These are phyloP conservation scores for Helminthosporium solani DNA, from an alignment of 2,329 filamentous ascomycete genomes.

Conservation along the genomic window DNA sequence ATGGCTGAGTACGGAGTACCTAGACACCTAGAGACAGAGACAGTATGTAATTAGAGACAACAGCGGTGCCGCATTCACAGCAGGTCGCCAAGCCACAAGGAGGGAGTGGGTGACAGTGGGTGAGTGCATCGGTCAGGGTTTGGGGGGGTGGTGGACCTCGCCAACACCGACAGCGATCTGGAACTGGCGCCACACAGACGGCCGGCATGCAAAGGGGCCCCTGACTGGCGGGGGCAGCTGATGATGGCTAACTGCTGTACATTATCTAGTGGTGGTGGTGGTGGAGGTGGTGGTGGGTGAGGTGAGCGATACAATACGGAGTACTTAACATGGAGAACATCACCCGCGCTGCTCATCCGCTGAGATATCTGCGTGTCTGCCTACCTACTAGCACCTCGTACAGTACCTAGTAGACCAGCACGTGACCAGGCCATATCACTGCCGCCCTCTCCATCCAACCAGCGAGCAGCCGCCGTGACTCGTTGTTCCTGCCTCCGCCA, in stretches of 20 bases:
- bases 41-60: too few relatives aligned
- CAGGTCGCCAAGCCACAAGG: too few relatives aligned
- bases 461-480: background rate
- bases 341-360: background rate
- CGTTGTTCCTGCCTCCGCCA: background rate
- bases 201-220: background rate
- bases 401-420: too few relatives aligned
- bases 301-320: background rate
- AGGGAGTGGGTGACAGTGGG: too few relatives aligned
- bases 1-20: too few relatives aligned
- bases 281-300: too few relatives aligned
- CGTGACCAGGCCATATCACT: too few relatives aligned
- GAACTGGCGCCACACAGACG: conserved; percentile 1
- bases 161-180: conserved; percentile 6
- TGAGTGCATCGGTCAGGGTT: background rate
- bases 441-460: background rate
- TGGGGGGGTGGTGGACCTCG: background rate
- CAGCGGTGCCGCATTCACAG: too few relatives aligned
- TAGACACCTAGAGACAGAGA: too few relatives aligned
- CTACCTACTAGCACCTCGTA: too few relatives aligned
- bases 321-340: background rate
- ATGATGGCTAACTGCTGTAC: too few relatives aligned
- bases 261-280: too few relatives aligned
- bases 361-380: background rate
- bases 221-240: background rate